Percentiles rank a stretch among this genome's conserved stretches.
phyloP scores from a whole-genome alignment of 805 yeast species.

The Cyberlindnera lachancei region DNA sequence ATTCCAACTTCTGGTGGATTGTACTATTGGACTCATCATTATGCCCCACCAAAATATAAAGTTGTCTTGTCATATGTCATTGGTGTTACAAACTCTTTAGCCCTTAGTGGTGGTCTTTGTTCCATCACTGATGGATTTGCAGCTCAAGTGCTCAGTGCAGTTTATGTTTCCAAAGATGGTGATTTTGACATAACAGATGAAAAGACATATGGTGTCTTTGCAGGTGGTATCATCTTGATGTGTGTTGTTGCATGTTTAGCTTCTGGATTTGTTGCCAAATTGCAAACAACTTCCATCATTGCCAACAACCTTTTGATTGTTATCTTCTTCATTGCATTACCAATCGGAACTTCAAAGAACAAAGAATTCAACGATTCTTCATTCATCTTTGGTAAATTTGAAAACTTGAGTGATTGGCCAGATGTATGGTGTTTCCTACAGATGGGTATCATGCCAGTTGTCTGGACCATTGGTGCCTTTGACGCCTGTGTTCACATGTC shows the following conservation, averaged over 20 bases:
- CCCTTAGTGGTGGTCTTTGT: constrained; percentile 54
- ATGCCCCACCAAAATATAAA: constrained; percentile 44
- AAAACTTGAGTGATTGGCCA: constrained; percentile 47
- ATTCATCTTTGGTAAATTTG: constrained; percentile 46
- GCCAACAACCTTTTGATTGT: constrained; percentile 43
- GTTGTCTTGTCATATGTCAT: constrained; percentile 48
- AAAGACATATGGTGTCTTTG: constrained; percentile 51
- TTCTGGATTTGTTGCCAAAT: constrained; percentile 42
- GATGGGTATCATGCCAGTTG: constrained; percentile 51
- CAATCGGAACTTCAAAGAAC: constrained; percentile 39
- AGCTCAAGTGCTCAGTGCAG: constrained; percentile 43
- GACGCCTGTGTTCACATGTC: constrained; percentile 69
- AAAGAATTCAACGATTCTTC: constrained; percentile 37
- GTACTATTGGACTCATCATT: constrained; percentile 54
- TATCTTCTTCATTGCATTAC: constrained; percentile 50
- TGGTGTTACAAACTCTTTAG: constrained; percentile 61
- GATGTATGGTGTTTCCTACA: constrained; percentile 49
- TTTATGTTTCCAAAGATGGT: constrained; percentile 32
- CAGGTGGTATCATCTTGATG: constrained; percentile 44
- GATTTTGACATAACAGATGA: constrained; percentile 44
- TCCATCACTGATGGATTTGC: constrained; percentile 63
- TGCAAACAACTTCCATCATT: constrained; percentile 49
- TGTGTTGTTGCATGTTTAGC: constrained; percentile 43
- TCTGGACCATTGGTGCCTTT: constrained; percentile 73
- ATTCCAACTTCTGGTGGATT: constrained; percentile 69